These are phyloP conservation scores for Neurospora sp. DNA, from an alignment of 495 filamentous ascomycete species.

Conservation along the genomic window DNA sequence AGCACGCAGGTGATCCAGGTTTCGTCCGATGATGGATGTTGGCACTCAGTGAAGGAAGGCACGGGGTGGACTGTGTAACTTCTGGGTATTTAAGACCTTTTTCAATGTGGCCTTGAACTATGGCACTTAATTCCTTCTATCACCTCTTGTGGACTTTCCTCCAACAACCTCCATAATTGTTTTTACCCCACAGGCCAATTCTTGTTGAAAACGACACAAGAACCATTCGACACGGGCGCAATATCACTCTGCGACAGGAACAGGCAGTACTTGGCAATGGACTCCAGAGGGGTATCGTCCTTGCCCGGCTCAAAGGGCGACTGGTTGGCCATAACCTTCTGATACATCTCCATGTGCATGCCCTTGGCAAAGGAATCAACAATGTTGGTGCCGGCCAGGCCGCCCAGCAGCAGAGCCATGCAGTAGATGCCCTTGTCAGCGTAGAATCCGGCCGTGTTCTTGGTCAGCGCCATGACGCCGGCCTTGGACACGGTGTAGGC, in stretches of 20 bases:
- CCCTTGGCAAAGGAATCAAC: constrained; percentile 34
- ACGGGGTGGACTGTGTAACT: not conserved
- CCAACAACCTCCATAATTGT: not conserved
- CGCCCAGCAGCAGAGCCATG: constrained; percentile 46
- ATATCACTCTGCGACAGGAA: constrained; percentile 31
- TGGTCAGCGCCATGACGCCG: constrained; percentile 48
- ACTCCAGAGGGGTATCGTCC: constrained; percentile 13
- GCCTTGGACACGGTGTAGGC: constrained; percentile 49
- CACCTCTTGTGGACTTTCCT: not conserved
- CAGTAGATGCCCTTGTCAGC: constrained; percentile 45
- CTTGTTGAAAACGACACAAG: constrained; percentile 26
- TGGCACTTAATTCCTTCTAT: not conserved
- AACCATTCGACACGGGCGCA: constrained; percentile 25
- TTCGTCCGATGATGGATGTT: not conserved
- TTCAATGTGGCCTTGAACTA: not conserved
- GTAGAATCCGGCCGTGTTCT: constrained; percentile 53
- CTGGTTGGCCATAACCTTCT: constrained; percentile 16
- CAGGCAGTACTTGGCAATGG: constrained; percentile 32
- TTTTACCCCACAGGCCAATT: constrained; percentile 29
- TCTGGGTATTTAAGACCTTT: not conserved
- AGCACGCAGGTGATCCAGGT: not conserved
- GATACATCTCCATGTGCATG: constrained; percentile 35
- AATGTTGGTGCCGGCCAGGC: constrained; percentile 48
- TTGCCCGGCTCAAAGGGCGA: constrained; percentile 11
- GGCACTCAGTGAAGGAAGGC: not conserved